Percentiles rank a stretch among this genome's conserved stretches.
Conservation (phyloP, 164 flowering plant genomes). For the Piper betle region DNA sequence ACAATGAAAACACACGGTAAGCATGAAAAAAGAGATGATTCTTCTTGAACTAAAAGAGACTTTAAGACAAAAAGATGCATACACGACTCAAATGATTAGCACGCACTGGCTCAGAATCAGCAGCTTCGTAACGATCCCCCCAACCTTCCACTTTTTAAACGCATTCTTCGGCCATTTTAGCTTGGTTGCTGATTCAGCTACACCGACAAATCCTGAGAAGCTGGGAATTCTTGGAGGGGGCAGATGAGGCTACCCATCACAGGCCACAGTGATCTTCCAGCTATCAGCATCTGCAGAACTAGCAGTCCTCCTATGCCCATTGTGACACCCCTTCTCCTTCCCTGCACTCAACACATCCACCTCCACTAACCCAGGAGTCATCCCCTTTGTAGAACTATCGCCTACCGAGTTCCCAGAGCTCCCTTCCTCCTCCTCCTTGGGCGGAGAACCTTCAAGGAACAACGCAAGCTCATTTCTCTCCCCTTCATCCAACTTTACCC, state of each 20-base stretch:
- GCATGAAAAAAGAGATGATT: background rate
- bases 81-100: slow-evolving; percentile 39
- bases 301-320: slow-evolving; percentile 72
- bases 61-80: slow-evolving; percentile 5
- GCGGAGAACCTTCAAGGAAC: slow-evolving; percentile 32
- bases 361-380: slow-evolving; percentile 22
- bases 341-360: slow-evolving; percentile 16
- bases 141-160: slow-evolving; percentile 53
- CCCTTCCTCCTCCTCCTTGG: slow-evolving; percentile 9
- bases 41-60: background rate
- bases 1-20: background rate
- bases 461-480: slow-evolving; percentile 77
- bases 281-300: slow-evolving; percentile 77
- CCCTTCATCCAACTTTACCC: slow-evolving; percentile 80
- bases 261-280: slow-evolving; percentile 55
- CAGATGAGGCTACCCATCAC: slow-evolving; percentile 18
- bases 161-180: slow-evolving; percentile 56
- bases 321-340: slow-evolving; percentile 25
- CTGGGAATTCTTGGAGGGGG: slow-evolving; percentile 65
- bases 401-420: slow-evolving; percentile 8
- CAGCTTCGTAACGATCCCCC: slow-evolving; percentile 31
- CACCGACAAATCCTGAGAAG: slow-evolving; percentile 39
- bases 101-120: slow-evolving; percentile 21
- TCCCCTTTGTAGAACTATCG: slow-evolving; percentile 20
- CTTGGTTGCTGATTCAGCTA: slow-evolving; percentile 45